Conservation (phyloP, 73 alveolate species). For the Paramecium tetraurelia region DNA sequence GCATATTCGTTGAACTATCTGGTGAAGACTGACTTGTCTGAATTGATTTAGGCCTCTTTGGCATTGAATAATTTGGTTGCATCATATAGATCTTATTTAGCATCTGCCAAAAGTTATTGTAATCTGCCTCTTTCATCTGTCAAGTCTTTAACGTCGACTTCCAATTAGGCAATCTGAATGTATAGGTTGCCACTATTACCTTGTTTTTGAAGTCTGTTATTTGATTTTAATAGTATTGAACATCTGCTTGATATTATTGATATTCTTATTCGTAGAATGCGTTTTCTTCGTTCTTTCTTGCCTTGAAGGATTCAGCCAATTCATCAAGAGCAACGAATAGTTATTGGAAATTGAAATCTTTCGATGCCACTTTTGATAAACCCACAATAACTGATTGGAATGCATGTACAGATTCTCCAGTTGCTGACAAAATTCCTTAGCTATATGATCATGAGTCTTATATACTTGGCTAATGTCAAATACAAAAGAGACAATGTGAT, state of each 20-base stretch:
- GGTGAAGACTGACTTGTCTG: neutral
- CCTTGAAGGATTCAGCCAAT: constrained; percentile 36
- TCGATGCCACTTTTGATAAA: constrained; percentile 28
- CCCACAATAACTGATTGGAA: constrained; percentile 8
- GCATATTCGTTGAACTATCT: neutral
- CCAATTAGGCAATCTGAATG: constrained; percentile 24
- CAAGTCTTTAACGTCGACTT: neutral
- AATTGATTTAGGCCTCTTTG: neutral
- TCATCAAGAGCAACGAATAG: constrained; percentile 41
- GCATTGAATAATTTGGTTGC: constrained; percentile 31
- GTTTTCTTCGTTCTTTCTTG: constrained; percentile 34
- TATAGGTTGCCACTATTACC: neutral
- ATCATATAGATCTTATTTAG: constrained; percentile 22
- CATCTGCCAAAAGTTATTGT: neutral
- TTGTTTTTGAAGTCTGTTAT: constrained; percentile 13
- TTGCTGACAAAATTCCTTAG: neutral
- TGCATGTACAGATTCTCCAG: neutral
- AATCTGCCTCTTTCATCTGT: neutral
- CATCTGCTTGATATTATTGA: constrained; percentile 18
- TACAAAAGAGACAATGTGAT: neutral
- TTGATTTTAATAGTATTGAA: neutral
- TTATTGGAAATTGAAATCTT: constrained; percentile 27
- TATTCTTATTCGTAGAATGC: constrained; percentile 32
- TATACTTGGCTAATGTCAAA: constrained; percentile 19
- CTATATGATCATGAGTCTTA: neutral